A percentile compares a stretch with the other conserved stretches of the same genome.
phyloP scores from a whole-genome alignment of 345 rosid species.

The Lepidium africanum region DNA sequence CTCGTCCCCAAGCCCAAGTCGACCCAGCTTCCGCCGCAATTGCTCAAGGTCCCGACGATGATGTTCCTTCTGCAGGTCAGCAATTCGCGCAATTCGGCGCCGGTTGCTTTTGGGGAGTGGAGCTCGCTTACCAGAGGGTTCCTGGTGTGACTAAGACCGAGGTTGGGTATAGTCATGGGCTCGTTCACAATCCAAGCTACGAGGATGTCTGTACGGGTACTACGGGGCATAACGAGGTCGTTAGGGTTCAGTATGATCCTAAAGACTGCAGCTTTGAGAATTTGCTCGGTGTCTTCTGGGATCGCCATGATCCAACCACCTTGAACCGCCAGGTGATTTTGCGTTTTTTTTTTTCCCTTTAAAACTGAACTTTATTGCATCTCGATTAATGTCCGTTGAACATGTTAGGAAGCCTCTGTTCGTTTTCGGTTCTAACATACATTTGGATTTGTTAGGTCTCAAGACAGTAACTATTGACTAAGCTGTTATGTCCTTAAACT shows the following conservation, averaged over 20 bases:
- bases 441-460: not conserved
- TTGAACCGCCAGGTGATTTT: constrained; percentile 74
- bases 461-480: not conserved
- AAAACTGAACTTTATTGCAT: not conserved
- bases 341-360: not conserved
- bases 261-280: constrained; percentile 39
- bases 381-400: not conserved
- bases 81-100: constrained; percentile 84
- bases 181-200: constrained; percentile 55
- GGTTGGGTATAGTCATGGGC: constrained; percentile 85
- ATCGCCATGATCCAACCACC: constrained; percentile 73
- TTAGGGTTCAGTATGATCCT: constrained; percentile 78
- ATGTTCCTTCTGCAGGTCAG: constrained; percentile 41
- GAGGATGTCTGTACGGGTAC: constrained; percentile 51
- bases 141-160: constrained; percentile 64
- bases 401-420: too few relatives aligned
- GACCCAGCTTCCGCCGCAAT: constrained; percentile 31
- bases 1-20: constrained; percentile 25
- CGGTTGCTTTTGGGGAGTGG: constrained; percentile 95
- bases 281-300: constrained; percentile 73
- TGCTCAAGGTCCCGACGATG: constrained; percentile 57
- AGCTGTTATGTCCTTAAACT: not conserved
- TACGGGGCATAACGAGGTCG: constrained; percentile 81
- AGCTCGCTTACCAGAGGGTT: constrained; percentile 70
- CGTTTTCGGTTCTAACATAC: not conserved